Evolutionary conservation across 805 yeast genomes (phyloP).

Genomic region (Cyberlindnera galapagoensis): DNA sequence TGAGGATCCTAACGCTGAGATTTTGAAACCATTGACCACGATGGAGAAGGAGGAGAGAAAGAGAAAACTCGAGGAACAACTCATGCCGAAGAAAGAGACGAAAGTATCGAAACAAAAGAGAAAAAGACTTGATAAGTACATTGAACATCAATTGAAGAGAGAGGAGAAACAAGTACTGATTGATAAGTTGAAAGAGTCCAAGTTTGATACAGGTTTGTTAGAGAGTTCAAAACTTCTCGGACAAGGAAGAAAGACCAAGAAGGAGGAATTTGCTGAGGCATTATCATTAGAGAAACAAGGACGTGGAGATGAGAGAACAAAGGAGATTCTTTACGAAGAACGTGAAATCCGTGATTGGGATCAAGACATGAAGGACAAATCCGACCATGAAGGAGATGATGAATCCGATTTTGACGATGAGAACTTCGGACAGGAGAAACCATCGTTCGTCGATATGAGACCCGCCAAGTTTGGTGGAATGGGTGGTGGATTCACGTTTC

Average conservation of each 20-base stretch:
- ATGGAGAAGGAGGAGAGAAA: slow-evolving; percentile 62
- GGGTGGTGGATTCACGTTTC: slow-evolving; percentile 68
- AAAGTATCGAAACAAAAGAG: slow-evolving; percentile 66
- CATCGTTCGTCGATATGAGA: slow-evolving; percentile 63
- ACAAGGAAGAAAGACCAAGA: slow-evolving; percentile 58
- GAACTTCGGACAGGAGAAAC: slow-evolving; percentile 16
- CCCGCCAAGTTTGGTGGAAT: slow-evolving; percentile 54
- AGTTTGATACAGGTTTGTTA: slow-evolving; percentile 62
- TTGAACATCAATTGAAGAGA: slow-evolving; percentile 81
- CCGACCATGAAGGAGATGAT: slow-evolving; percentile 18
- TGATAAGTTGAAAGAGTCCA: slow-evolving; percentile 57
- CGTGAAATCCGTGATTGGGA: slow-evolving; percentile 60
- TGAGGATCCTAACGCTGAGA: slow-evolving; percentile 52
- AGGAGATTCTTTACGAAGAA: slow-evolving; percentile 63
- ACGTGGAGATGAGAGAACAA: slow-evolving; percentile 53
- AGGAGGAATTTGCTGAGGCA: slow-evolving; percentile 71
- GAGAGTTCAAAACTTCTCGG: slow-evolving; percentile 78
- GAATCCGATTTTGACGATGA: slow-evolving; percentile 15
- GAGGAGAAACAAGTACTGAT: slow-evolving; percentile 80
- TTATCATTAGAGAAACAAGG: slow-evolving; percentile 67
- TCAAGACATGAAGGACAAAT: slow-evolving; percentile 28
- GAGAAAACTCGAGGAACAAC: slow-evolving; percentile 52
- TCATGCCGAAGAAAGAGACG: slow-evolving; percentile 54
- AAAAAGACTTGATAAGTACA: slow-evolving; percentile 84
- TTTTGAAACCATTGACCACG: slow-evolving; percentile 53